Evolutionary conservation across 1,284 basidiomycete genomes (phyloP), one percentile per base, ranked within the genome.

Genomic region (Violaceomyces palustris): DNA sequence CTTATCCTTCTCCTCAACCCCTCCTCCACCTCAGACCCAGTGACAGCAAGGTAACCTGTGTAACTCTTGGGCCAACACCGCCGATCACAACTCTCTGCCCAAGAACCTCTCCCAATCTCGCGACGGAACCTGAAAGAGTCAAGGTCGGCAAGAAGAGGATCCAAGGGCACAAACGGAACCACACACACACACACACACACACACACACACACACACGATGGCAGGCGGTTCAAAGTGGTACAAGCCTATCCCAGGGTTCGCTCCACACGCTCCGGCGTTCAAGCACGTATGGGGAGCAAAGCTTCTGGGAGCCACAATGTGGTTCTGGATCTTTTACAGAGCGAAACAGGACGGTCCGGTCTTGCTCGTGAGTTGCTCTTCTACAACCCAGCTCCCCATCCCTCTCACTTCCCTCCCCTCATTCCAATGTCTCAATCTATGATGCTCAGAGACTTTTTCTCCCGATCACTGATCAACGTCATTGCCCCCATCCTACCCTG

Each of bases 301-400:
- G 45, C 36, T 73, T 14, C 50, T 73, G 15, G 70, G 70, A 22
- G 70, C 59, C 5, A 64, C 65, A 33, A 71, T 72, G 69, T 69
- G 67, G 67, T 73, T 73, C 50, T 73, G 62, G 63, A 67, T 73
- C 48, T 60, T 73, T 29, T 72, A 72, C 46, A 49, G 70, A 11
- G 64, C 62, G 30, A 69, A 65, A 48, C 65, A 73, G 47, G 70
- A 73, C 37, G 70, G 70, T 24, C 60, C 70, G 22, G 69, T 72
- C 28, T 40, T 73, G 17, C 50, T 73, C 30, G 70, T 73, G 53
- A 63, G 66, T 67, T 17, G 14, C 14, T 14, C 29, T 14, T 30
- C 29, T 17, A 12, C 26, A 15, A 10, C 9, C 3, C 15, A 8
- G 24, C 18, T 14, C 26, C 19, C 11, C n/a, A 15, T 15, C 23